These are phyloP conservation scores for Hypoxylon sp. DNA, from an alignment of 2,329 filamentous ascomycete species.

Conservation along the genomic window DNA sequence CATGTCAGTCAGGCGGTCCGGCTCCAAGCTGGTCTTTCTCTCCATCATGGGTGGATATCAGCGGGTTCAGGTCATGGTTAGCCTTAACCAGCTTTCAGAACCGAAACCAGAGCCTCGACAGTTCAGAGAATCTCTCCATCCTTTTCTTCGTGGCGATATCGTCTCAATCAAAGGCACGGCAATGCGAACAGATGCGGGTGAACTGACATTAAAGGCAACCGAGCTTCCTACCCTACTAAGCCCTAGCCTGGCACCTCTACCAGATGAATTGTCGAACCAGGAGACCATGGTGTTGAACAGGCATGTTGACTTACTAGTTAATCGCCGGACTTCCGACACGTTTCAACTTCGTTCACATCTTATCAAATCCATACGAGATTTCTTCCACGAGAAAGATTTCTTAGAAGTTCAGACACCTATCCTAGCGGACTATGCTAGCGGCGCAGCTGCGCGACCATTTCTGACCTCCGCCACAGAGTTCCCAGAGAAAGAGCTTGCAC, in stretches of 20 bases:
- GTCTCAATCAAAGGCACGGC: conserved; percentile 79
- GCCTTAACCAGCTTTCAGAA: conserved; percentile 67
- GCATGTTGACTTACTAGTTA: conserved; percentile 89
- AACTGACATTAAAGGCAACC: conserved; percentile 80
- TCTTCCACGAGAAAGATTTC: conserved; percentile 80
- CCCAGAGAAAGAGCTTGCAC: conserved; percentile 76
- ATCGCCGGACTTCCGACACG: conserved; percentile 76
- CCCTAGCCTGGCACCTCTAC: conserved; percentile 85
- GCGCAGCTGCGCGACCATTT: conserved; percentile 90
- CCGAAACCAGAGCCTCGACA: conserved; percentile 56
- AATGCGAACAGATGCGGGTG: conserved; percentile 78
- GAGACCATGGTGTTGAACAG: conserved; percentile 82
- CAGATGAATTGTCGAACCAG: conserved; percentile 76
- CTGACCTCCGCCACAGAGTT: conserved; percentile 84
- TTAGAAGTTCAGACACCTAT: conserved; percentile 94
- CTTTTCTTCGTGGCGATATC: conserved; percentile 82
- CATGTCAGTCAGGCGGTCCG: conserved; percentile 56
- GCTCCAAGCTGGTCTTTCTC: conserved; percentile 87
- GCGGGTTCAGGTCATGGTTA: conserved; percentile 82
- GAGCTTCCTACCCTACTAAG: conserved; percentile 80
- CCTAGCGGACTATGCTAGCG: conserved; percentile 84
- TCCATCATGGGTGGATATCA: conserved; percentile 82
- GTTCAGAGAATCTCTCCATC: conserved; percentile 74
- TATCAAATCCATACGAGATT: conserved; percentile 80
- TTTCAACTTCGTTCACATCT: conserved; percentile 82